phyloP scores from a whole-genome alignment of 2,329 filamentous ascomycete species.

The Fusarium sp. region DNA sequence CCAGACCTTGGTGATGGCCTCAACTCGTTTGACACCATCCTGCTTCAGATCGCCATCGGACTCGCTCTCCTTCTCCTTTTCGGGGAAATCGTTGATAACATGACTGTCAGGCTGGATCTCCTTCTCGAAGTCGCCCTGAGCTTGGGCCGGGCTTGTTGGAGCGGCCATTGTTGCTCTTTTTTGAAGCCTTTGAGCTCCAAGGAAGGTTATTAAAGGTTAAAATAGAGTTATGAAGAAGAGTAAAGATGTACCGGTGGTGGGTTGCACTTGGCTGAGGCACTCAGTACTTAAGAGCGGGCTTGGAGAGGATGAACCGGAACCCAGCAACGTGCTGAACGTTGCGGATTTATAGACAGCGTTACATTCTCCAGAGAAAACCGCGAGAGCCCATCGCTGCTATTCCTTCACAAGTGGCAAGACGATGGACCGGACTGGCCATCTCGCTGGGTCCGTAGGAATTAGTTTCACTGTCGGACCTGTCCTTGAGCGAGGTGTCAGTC shows the following conservation, averaged over 20 bases:
- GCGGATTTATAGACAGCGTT: conserved; percentile 33
- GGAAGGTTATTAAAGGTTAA: not conserved
- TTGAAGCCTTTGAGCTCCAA: not conserved
- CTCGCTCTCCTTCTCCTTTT: conserved; percentile 32
- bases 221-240: not conserved
- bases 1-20: conserved; percentile 60
- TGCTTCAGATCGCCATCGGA: conserved; percentile 51
- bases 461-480: not conserved
- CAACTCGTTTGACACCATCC: conserved; percentile 57
- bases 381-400: not conserved
- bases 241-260: not conserved
- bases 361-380: conserved; percentile 14
- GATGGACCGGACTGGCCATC: conserved; percentile 13
- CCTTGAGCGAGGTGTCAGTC: conserved; percentile 3
- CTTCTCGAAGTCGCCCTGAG: conserved; percentile 35
- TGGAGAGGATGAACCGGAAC: conserved; percentile 2
- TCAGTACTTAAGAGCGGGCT: conserved; percentile 10
- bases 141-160: conserved; percentile 12
- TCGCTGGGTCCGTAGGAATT: conserved; percentile 7
- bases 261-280: conserved; percentile 7
- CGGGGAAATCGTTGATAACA: conserved; percentile 15
- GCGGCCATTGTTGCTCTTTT: conserved; percentile 10
- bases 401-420: conserved; percentile 14
- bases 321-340: not conserved
- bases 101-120: conserved; percentile 30